Percentiles rank a stretch among this genome's conserved stretches.
Conservation (phyloP, 139 green algal genomes). For the Auxenochlorella pyrenoidosa region DNA sequence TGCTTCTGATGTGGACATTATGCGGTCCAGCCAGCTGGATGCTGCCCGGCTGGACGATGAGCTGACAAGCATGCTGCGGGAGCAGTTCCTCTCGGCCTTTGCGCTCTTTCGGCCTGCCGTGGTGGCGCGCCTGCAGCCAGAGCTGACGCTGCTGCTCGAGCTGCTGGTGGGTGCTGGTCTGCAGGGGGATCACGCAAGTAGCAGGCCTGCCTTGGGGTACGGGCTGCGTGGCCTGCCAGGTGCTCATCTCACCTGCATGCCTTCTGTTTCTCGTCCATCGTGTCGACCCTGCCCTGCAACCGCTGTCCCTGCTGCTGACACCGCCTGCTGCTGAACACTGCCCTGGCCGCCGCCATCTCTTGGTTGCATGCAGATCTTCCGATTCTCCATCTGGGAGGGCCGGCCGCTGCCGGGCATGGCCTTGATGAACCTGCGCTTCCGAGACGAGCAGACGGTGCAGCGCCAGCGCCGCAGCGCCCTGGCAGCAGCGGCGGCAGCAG, state of each 20-base stretch:
- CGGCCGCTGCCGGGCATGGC: slow-evolving; percentile 79
- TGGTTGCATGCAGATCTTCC: slow-evolving; percentile 66
- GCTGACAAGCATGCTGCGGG: slow-evolving; percentile 78
- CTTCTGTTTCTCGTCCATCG: neutral
- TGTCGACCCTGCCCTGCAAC: neutral
- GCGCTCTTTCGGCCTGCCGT: slow-evolving; percentile 61
- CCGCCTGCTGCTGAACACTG: too few relatives aligned
- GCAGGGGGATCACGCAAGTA: neutral
- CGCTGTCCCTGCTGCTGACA: neutral
- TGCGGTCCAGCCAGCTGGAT: slow-evolving; percentile 87
- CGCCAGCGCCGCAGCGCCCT: neutral
- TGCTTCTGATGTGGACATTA: slow-evolving; percentile 52
- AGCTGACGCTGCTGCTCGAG: slow-evolving; percentile 65
- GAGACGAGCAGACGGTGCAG: slow-evolving; percentile 66
- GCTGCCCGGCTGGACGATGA: slow-evolving; percentile 83
- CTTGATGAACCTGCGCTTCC: slow-evolving; percentile 91
- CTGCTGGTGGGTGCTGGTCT: slow-evolving; percentile 48
- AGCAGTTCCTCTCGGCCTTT: slow-evolving; percentile 83
- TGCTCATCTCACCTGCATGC: neutral
- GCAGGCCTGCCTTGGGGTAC: too few relatives aligned
- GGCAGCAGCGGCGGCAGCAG: slow-evolving; percentile 6
- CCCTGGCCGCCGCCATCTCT: neutral
- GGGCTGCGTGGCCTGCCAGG: too few relatives aligned
- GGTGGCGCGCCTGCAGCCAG: slow-evolving; percentile 54
- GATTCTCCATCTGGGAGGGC: slow-evolving; percentile 68